Evolutionary conservation across 2,329 filamentous ascomycete genomes (phyloP).

Genomic region (Chaetomiaceae sp.): DNA sequence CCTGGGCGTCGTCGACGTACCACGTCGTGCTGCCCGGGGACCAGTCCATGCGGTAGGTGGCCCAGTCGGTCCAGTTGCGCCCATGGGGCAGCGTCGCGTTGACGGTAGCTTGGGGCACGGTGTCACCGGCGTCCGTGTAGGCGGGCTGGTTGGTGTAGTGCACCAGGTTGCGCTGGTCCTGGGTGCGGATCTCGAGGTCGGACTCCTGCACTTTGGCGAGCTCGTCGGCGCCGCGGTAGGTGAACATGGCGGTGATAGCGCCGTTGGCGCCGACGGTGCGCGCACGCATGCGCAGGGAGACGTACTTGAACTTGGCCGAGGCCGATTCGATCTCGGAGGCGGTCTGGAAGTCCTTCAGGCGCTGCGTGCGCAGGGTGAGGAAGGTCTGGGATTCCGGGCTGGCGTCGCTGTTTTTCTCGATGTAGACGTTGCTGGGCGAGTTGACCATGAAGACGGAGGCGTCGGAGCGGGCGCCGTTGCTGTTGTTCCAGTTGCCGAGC

Average conservation of each 20-base stretch:
- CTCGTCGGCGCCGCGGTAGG: constrained; percentile 37
- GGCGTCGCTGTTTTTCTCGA: constrained; percentile 36
- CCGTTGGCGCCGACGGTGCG: constrained; percentile 43
- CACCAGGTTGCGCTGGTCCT: constrained; percentile 37
- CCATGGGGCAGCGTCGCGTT: constrained; percentile 42
- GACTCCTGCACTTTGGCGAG: constrained; percentile 42
- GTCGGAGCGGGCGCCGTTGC: constrained; percentile 23
- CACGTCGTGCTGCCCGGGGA: constrained; percentile 46
- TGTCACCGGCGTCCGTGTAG: constrained; percentile 38
- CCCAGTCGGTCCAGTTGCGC: constrained; percentile 48
- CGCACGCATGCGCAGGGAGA: constrained; percentile 46
- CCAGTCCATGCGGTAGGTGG: constrained; percentile 57
- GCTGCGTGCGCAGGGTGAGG: constrained; percentile 43
- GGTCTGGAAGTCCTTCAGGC: constrained; percentile 39
- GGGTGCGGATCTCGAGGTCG: constrained; percentile 48
- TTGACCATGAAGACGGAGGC: constrained; percentile 34
- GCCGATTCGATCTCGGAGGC: constrained; percentile 42
- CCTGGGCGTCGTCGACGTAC: constrained; percentile 47
- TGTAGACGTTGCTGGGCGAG: constrained; percentile 41
- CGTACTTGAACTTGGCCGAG: constrained; percentile 31
- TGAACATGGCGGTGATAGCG: constrained; percentile 49
- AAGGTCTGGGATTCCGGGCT: constrained; percentile 36
- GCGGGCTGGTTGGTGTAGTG: constrained; percentile 58
- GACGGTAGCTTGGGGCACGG: constrained; percentile 40
- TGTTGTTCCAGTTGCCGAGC: constrained; percentile 37